Evolutionary conservation across 2,329 filamentous ascomycete species (phyloP).

Genomic region (Teratosphaeriaceae sp.): DNA sequence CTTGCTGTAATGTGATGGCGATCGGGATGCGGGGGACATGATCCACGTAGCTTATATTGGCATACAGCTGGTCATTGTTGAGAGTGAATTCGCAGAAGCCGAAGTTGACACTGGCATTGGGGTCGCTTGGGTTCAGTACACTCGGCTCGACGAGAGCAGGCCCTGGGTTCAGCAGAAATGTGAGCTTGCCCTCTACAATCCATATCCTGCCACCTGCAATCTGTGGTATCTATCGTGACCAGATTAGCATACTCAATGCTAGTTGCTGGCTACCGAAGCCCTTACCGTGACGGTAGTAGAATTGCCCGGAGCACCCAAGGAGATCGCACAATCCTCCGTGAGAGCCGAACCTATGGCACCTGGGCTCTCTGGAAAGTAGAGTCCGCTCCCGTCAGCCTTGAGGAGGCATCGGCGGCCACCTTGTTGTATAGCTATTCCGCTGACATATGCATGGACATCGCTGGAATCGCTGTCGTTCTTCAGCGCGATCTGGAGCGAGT

Average conservation of each 20-base stretch:
- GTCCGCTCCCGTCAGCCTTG: conserved; percentile 28
- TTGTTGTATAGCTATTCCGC: conserved; percentile 31
- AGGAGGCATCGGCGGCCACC: conserved; percentile 27
- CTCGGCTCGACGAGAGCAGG: conserved; percentile 31
- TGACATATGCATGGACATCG: conserved; percentile 31
- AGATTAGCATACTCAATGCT: not conserved
- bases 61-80: conserved; percentile 42
- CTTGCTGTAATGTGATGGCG: conserved; percentile 31
- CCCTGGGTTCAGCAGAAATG: conserved; percentile 32
- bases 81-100: conserved; percentile 44
- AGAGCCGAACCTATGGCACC: conserved; percentile 26
- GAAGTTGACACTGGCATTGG: conserved; percentile 40
- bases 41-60: conserved; percentile 38
- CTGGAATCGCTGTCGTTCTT: conserved; percentile 28
- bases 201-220: conserved; percentile 34
- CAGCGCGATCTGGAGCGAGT: conserved; percentile 28
- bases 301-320: conserved; percentile 28
- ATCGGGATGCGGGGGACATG: conserved; percentile 37
- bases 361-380: conserved; percentile 29
- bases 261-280: not conserved
- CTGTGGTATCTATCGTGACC: conserved; percentile 18
- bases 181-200: conserved; percentile 30
- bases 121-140: conserved; percentile 34
- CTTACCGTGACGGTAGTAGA: conserved; percentile 22
- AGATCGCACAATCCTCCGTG: conserved; percentile 31